These are phyloP conservation scores for Copromyces sp. DNA, from an alignment of 495 filamentous ascomycete species.

Conservation along the genomic window DNA sequence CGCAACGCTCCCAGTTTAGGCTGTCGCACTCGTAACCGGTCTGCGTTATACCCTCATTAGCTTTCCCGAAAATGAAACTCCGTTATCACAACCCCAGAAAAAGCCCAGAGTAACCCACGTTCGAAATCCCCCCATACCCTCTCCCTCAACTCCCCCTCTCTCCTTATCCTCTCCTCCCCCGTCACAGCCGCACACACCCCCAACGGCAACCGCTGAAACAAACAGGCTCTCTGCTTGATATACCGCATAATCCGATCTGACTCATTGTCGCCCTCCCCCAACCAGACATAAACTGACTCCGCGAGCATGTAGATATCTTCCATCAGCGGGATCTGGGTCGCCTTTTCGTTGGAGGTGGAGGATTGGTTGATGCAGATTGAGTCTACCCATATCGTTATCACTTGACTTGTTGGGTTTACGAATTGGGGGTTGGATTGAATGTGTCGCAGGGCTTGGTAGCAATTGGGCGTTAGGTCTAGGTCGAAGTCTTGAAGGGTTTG, in stretches of 20 bases:
- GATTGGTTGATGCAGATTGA: constrained; percentile 31
- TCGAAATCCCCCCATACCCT: not conserved
- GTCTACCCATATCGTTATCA: constrained; percentile 18
- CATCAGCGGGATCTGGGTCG: constrained; percentile 25
- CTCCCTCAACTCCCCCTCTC: not conserved
- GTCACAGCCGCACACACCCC: not conserved
- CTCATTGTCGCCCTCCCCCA: constrained; percentile 11
- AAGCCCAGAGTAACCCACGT: too few relatives aligned
- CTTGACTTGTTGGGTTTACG: too few relatives aligned
- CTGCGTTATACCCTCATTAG: not conserved
- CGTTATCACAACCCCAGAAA: too few relatives aligned
- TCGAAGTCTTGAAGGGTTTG: too few relatives aligned
- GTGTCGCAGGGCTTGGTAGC: not conserved
- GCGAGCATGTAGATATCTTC: constrained; percentile 24
- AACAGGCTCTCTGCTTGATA: not conserved
- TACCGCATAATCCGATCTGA: constrained; percentile 3
- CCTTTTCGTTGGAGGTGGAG: constrained; percentile 17
- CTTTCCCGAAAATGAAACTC: not conserved
- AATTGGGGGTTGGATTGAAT: not conserved
- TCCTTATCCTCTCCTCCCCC: not conserved
- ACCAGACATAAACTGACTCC: constrained; percentile 20
- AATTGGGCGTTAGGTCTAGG: constrained; percentile 5
- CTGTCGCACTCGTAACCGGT: not conserved
- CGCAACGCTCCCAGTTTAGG: not conserved
- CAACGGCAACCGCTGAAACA: not conserved